Evolutionary conservation across 768 basidiomycete genomes (phyloP).

Genomic region (Exsudoporus frostii): DNA sequence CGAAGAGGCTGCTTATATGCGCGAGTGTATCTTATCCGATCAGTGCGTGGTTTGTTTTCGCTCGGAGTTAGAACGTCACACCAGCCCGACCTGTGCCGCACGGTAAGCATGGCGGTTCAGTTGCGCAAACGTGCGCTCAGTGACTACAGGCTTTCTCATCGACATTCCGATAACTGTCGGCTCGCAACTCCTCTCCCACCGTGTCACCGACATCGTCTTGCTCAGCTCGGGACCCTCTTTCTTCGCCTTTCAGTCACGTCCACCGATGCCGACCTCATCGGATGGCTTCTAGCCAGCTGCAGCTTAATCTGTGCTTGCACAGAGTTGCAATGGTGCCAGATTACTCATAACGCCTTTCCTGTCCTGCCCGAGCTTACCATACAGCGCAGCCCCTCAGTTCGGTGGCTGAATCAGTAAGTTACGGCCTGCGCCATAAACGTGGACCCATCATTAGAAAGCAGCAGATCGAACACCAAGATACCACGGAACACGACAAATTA

Average conservation of each 20-base stretch:
- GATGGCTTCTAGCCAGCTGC: neutral
- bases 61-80: slow-evolving; percentile 26
- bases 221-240: neutral
- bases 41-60: slow-evolving; percentile 15
- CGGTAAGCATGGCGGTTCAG: slow-evolving; percentile 8
- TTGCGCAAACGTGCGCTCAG: slow-evolving; percentile 10
- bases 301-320: neutral
- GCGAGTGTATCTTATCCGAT: slow-evolving; percentile 22
- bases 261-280: neutral
- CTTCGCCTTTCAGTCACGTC: neutral
- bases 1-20: slow-evolving; percentile 26
- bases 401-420: neutral
- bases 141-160: neutral
- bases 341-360: neutral
- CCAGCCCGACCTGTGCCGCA: slow-evolving; percentile 13
- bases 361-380: neutral
- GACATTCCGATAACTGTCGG: neutral
- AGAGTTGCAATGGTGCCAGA: neutral
- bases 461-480: neutral
- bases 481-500: neutral
- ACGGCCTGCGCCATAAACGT: neutral
- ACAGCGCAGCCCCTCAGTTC: neutral
- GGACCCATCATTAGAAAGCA: neutral
- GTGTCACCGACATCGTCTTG: neutral
- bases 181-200: too few species aligned